These are phyloP conservation scores for Silene uniflora DNA, from an alignment of 148 eudicot species.

Conservation along the genomic window DNA sequence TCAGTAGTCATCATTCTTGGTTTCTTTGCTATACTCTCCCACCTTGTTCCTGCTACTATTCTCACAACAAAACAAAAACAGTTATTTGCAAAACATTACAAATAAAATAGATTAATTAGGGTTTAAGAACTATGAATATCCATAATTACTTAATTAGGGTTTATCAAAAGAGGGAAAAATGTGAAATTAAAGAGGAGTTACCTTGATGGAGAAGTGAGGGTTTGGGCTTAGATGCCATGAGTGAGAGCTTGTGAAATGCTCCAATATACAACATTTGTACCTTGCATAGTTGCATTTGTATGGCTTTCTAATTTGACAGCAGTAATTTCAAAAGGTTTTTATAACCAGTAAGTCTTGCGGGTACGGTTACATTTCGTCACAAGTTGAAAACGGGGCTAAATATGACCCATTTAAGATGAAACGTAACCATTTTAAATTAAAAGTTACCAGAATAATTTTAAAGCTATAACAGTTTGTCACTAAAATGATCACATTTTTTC, in stretches of 20 bases:
- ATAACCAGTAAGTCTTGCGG: too few relatives aligned
- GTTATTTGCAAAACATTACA: background rate
- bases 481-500: too few relatives aligned
- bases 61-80: background rate
- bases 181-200: background rate
- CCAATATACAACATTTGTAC: slow-evolving; percentile 14
- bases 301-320: background rate
- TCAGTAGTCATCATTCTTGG: slow-evolving; percentile 52
- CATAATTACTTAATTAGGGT: slow-evolving; percentile 8
- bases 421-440: too few relatives aligned
- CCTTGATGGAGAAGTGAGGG: slow-evolving; percentile 23
- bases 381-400: too few relatives aligned
- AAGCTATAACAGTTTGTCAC: too few relatives aligned
- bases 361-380: too few relatives aligned
- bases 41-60: slow-evolving; percentile 42
- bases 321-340: too few relatives aligned
- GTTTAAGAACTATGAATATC: background rate
- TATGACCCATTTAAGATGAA: too few relatives aligned
- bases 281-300: background rate
- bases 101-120: background rate
- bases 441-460: too few relatives aligned
- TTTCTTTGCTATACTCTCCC: slow-evolving; percentile 55
- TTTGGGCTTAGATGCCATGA: slow-evolving; percentile 45
- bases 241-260: slow-evolving; percentile 31
- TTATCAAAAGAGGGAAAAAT: background rate